Evolutionary conservation across 2,329 filamentous ascomycete genomes (phyloP).

Genomic region (Mycosphaerella sp.): DNA sequence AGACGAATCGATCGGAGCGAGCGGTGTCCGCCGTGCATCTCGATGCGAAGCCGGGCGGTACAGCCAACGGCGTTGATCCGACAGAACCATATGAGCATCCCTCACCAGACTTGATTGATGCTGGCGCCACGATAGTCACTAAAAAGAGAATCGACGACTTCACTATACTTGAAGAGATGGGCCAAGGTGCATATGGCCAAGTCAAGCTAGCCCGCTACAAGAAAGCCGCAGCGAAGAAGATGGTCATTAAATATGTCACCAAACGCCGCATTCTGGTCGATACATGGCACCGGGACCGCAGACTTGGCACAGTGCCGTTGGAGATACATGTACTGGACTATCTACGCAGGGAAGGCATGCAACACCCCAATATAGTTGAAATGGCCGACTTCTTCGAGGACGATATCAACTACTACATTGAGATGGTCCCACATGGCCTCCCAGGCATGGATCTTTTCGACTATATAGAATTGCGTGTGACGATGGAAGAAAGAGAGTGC

Average conservation of each 20-base stretch:
- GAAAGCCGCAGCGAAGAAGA: constrained; percentile 63
- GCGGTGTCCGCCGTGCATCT: constrained; percentile 6
- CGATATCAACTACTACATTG: constrained; percentile 93
- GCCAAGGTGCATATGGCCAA: constrained; percentile 94
- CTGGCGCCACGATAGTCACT: constrained; percentile 29
- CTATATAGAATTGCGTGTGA: constrained; percentile 92
- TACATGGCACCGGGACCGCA: constrained; percentile 93
- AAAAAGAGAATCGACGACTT: constrained; percentile 91
- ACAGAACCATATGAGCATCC: constrained; percentile 36
- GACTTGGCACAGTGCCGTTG: constrained; percentile 86
- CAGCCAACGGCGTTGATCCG: constrained; percentile 13
- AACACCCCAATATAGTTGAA: constrained; percentile 61
- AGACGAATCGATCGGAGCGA: constrained; percentile 18
- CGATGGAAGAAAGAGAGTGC: constrained; percentile 93
- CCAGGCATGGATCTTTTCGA: constrained; percentile 99
- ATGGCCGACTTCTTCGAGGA: constrained; percentile 70
- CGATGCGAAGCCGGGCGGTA: neutral
- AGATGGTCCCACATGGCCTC: constrained; percentile 91
- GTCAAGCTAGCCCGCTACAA: constrained; percentile 91
- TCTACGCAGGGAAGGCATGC: constrained; percentile 64
- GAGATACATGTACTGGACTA: constrained; percentile 98
- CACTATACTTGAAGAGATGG: constrained; percentile 93
- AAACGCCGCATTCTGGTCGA: constrained; percentile 95
- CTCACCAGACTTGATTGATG: constrained; percentile 32
- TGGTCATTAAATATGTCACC: constrained; percentile 95